A percentile compares a stretch with the other conserved stretches of the same genome.
Conservation (phyloP, 2,329 filamentous ascomycete genomes). For the Arthrinium phaeospermum region DNA sequence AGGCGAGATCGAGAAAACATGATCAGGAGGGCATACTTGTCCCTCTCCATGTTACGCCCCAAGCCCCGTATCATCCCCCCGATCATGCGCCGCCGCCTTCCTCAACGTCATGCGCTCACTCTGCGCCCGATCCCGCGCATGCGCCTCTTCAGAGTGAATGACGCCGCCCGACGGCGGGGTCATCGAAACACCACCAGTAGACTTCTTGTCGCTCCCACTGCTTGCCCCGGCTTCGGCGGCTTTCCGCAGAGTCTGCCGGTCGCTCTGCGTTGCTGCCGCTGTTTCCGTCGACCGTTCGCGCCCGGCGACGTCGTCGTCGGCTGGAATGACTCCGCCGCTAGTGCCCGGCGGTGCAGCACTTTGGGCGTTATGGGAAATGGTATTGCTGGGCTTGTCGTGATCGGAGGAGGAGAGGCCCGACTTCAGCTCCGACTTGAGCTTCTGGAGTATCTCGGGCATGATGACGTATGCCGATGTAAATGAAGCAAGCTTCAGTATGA, state of each 20-base stretch:
- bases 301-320: not conserved
- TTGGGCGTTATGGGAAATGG: not conserved
- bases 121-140: not conserved
- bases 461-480: not conserved
- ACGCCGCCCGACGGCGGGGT: not conserved
- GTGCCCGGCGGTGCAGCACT: not conserved
- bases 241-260: not conserved
- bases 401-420: not conserved
- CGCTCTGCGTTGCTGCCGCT: not conserved
- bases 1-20: no score
- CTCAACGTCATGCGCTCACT: not conserved
- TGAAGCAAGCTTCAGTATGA: no score
- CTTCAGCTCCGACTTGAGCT: not conserved
- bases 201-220: not conserved
- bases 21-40: no score
- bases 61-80: not conserved
- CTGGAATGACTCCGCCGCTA: not conserved
- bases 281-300: not conserved
- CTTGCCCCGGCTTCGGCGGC: not conserved
- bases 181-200: not conserved
- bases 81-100: not conserved
- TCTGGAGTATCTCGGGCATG: not conserved
- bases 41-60: no score
- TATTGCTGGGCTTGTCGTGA: not conserved
- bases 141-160: not conserved